Percentiles rank a stretch among this genome's conserved stretches.
These are phyloP conservation scores for Exophiala sp. DNA, from an alignment of 2,329 filamentous ascomycete species.

Conservation along the genomic window DNA sequence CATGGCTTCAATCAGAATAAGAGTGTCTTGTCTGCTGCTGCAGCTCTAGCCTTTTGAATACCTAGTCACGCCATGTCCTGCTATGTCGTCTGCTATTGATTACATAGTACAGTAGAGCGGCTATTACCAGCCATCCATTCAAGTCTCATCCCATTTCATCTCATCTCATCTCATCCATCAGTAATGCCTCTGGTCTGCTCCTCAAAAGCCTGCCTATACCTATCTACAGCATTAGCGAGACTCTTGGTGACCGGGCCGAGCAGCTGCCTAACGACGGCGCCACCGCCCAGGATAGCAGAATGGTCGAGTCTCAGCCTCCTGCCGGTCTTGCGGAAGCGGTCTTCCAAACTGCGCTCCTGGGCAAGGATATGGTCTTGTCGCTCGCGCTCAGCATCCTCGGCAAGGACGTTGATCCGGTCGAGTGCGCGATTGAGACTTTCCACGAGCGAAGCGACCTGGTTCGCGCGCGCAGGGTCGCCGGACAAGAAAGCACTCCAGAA, in stretches of 20 bases:
- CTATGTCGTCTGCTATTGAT: too few species aligned
- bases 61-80: too few species aligned
- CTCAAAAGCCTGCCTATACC: constrained; percentile 65
- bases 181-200: constrained; percentile 44
- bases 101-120: too few species aligned
- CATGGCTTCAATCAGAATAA: too few species aligned
- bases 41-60: too few species aligned
- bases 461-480: constrained; percentile 71
- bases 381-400: constrained; percentile 70
- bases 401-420: constrained; percentile 73
- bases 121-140: too few species aligned
- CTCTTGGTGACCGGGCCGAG: constrained; percentile 68
- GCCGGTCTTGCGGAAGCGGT: constrained; percentile 64
- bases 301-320: constrained; percentile 66
- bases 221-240: constrained; percentile 61
- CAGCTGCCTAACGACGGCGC: constrained; percentile 66
- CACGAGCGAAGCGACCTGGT: constrained; percentile 72
- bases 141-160: too few species aligned
- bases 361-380: constrained; percentile 60
- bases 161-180: constrained; percentile 9
- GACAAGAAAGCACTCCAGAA: constrained; percentile 93
- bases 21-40: too few species aligned
- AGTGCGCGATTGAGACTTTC: constrained; percentile 74
- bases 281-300: constrained; percentile 65
- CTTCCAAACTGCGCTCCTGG: constrained; percentile 63